A percentile compares a stretch with the other conserved stretches of the same genome.
phyloP scores from a whole-genome alignment of 345 rosid species.

The Aegle marmelos region DNA sequence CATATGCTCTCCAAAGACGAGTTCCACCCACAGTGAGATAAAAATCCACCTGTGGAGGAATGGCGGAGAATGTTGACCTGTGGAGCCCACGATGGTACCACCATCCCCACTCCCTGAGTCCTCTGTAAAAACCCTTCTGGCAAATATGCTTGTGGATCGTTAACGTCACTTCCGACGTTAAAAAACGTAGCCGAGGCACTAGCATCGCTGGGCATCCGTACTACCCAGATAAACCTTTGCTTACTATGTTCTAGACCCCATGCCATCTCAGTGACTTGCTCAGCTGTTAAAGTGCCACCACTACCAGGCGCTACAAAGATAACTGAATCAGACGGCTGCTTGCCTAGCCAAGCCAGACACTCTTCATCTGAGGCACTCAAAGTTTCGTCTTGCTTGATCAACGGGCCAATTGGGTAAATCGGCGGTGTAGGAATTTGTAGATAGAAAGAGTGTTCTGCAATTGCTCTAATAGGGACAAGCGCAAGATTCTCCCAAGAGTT shows the following conservation, averaged over 20 bases:
- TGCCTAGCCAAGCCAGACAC: slow-evolving; percentile 33
- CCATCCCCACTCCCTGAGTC: slow-evolving; percentile 27
- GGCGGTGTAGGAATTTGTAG: slow-evolving; percentile 10
- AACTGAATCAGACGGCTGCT: slow-evolving; percentile 36
- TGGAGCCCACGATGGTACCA: slow-evolving; percentile 36
- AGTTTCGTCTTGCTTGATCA: slow-evolving; percentile 14
- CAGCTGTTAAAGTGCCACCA: slow-evolving; percentile 36
- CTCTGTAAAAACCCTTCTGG: slow-evolving; percentile 41
- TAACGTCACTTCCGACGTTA: slow-evolving; percentile 13
- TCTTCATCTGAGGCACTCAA: background rate
- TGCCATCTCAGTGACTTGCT: slow-evolving; percentile 39
- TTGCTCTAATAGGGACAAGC: slow-evolving; percentile 17
- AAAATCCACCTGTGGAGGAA: slow-evolving; percentile 36
- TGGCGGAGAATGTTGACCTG: slow-evolving; percentile 39
- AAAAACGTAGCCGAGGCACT: slow-evolving; percentile 18
- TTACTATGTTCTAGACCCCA: slow-evolving; percentile 41
- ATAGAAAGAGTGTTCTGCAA: slow-evolving; percentile 21
- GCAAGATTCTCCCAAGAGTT: slow-evolving; percentile 42
- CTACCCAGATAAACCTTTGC: slow-evolving; percentile 49
- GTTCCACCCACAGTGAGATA: slow-evolving; percentile 60
- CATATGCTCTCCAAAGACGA: slow-evolving; percentile 38
- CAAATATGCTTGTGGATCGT: slow-evolving; percentile 26
- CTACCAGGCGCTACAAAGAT: slow-evolving; percentile 41
- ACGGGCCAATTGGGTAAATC: slow-evolving; percentile 32
- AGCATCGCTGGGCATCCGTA: slow-evolving; percentile 25